Base-by-base conservation (phyloP, 192 early-diverging fungal genomes). In the Umbelopsis sp. region DNA sequence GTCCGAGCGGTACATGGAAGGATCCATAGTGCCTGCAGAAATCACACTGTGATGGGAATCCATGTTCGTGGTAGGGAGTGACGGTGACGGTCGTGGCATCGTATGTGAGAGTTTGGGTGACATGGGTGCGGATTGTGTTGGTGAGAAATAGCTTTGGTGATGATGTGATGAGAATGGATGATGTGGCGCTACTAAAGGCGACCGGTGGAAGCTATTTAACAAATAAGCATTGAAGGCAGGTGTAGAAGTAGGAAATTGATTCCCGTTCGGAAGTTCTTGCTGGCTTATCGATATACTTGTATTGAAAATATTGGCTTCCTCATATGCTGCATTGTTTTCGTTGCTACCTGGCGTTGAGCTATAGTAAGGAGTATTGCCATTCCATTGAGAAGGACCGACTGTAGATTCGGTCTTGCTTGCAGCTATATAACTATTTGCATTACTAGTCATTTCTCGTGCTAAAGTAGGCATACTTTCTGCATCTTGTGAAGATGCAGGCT, bases 151-250 rank as follows among this genome's bases (percentile, higher is more conserved):
- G 32, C 52, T 56, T 34, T 45, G 51, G 2, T 41, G 49, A 21
- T 45, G 51, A 1, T 41, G 49, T 7, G 68, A 69, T 26, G 69
- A 74, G 26, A 80, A 80, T 1, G 79, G 74, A 45, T 80, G 79
- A 16, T 80, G 79, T 5, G 79, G 79, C 14, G 74, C 79, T 20
- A 76, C 75, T 25, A 80, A 45, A 1, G 79, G 79, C 3, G 79
- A 80, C 0, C 79, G 74, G 38, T 80, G 79, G 51, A 80, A 73
- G 11, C 70, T 68, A 43, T 75, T 71, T 34, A 75, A 51, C 11
- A 74, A 59, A 47, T 76, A 71, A 4, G 74, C 53, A 29, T 80
- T 75, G 21, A 76, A 70, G 4, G 72, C 68, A 0, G 71, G 68
- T 14, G 70, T 66, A 25, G 77, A 45, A 11, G 26, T 65, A 34